Conservation (phyloP, 2,329 filamentous ascomycete genomes). For the Trichoderma koningiopsis region DNA sequence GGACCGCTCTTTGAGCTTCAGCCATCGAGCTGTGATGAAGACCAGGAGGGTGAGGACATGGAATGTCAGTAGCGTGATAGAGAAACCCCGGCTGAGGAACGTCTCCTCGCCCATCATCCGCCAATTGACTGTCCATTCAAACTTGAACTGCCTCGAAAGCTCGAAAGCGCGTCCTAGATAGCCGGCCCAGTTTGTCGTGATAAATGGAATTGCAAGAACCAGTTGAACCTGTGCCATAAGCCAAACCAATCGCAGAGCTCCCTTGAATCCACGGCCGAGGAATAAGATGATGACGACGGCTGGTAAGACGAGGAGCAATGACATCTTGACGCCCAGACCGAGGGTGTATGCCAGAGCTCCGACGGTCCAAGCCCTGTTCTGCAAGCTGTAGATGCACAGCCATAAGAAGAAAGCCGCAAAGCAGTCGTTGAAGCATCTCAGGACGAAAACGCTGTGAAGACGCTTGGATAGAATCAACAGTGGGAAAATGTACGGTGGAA, state of each 20-base stretch:
- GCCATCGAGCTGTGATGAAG: constrained; percentile 72
- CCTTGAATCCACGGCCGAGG: constrained; percentile 67
- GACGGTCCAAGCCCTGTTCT: constrained; percentile 71
- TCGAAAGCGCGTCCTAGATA: constrained; percentile 88
- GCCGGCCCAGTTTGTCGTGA: constrained; percentile 62
- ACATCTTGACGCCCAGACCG: constrained; percentile 95
- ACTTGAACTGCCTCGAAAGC: constrained; percentile 86
- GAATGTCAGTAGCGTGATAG: constrained; percentile 63
- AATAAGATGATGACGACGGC: constrained; percentile 77
- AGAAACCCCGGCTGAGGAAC: constrained; percentile 73
- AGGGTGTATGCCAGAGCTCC: constrained; percentile 74
- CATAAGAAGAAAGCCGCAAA: constrained; percentile 85
- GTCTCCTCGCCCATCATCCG: constrained; percentile 82
- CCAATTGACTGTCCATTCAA: constrained; percentile 99
- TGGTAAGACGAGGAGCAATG: constrained; percentile 77
- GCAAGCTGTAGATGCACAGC: constrained; percentile 75
- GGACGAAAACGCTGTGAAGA: constrained; percentile 88
- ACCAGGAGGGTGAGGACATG: constrained; percentile 67
- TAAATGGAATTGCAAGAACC: constrained; percentile 67
- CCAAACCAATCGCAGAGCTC: constrained; percentile 67
- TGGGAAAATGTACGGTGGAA: constrained; percentile 83
- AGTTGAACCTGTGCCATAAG: constrained; percentile 81
- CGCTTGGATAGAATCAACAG: constrained; percentile 88
- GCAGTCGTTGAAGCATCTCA: constrained; percentile 95
- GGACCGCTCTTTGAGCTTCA: constrained; percentile 65